A percentile compares a stretch with the other conserved stretches of the same genome.
Conservation (phyloP, 345 rosid species). For the Reutealis trisperma region DNA sequence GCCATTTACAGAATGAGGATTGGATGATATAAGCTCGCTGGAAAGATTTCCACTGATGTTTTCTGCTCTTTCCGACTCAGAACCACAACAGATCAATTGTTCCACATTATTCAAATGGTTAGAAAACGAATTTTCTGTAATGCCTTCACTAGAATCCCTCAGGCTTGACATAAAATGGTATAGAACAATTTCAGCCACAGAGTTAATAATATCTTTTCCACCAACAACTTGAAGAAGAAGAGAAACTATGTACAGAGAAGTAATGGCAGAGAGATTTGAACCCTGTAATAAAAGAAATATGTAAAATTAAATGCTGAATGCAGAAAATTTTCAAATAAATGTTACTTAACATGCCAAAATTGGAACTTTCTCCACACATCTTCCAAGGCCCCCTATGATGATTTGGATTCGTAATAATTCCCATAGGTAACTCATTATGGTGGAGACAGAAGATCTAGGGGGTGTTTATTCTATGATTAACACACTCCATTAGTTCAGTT, state of each 20-base stretch:
- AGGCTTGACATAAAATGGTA: constrained; percentile 37
- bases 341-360: background rate
- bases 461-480: background rate
- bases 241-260: constrained; percentile 58
- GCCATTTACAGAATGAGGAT: constrained; percentile 21
- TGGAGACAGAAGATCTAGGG: background rate
- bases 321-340: background rate
- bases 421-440: background rate
- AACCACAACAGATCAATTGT: constrained; percentile 24
- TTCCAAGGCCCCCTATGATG: background rate
- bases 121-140: constrained; percentile 28
- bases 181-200: constrained; percentile 43
- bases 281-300: constrained; percentile 39
- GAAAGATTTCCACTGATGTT: constrained; percentile 23
- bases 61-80: constrained; percentile 35
- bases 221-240: constrained; percentile 64
- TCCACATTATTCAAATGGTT: constrained; percentile 29
- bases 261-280: constrained; percentile 42
- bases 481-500: background rate
- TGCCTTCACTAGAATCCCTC: constrained; percentile 27
- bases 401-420: background rate
- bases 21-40: constrained; percentile 22
- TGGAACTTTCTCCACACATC: background rate
- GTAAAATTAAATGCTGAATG: background rate
- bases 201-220: constrained; percentile 43